These are phyloP conservation scores for Spizellomyces sp. DNA, from an alignment of 192 early-diverging fungal species.

Conservation along the genomic window DNA sequence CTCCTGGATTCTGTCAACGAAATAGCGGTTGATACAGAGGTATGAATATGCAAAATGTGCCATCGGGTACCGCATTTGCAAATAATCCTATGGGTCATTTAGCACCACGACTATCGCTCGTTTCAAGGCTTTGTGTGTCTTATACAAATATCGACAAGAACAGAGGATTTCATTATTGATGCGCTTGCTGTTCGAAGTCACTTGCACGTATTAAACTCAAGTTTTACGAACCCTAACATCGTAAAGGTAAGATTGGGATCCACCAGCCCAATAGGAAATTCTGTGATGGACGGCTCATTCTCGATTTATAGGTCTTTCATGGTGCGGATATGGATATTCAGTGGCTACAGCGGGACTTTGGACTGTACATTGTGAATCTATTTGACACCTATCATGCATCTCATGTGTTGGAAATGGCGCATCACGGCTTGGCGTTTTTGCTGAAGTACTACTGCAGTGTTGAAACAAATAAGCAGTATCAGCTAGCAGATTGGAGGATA, in stretches of 20 bases:
- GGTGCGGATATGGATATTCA: conserved; percentile 95
- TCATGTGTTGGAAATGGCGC: conserved; percentile 75
- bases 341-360: conserved; percentile 98
- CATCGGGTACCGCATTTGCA: background rate
- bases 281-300: background rate
- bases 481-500: conserved; percentile 97
- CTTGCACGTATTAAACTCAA: conserved; percentile 76
- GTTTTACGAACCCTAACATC: conserved; percentile 84
- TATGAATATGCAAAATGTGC: conserved; percentile 15
- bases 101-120: conserved; percentile 83
- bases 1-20: conserved; percentile 65
- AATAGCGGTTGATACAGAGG: conserved; percentile 89
- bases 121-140: conserved; percentile 95
- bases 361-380: conserved; percentile 91
- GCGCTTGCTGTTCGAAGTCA: conserved; percentile 75
- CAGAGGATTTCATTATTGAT: conserved; percentile 89
- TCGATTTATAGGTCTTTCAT: conserved; percentile 65
- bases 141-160: conserved; percentile 88
- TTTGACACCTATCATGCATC: conserved; percentile 98
- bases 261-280: conserved; percentile 17
- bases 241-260: conserved; percentile 56
- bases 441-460: conserved; percentile 77
- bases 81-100: background rate
- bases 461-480: conserved; percentile 89
- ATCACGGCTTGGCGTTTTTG: conserved; percentile 82